Evolutionary conservation across 129 eudicot species (phyloP).

Genomic region (Centaurea solstitialis): DNA sequence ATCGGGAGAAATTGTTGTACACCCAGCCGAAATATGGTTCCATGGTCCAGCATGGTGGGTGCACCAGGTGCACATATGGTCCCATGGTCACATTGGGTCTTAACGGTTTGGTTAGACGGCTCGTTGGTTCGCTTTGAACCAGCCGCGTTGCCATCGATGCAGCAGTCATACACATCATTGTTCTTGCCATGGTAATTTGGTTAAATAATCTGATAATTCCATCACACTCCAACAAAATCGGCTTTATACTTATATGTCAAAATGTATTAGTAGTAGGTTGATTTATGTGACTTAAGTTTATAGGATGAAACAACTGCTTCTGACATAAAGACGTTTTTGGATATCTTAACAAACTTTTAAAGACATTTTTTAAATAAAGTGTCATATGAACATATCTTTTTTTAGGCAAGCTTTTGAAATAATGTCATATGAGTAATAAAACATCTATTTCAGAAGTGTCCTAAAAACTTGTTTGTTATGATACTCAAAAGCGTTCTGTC

Average conservation of each 20-base stretch:
- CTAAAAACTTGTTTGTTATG: neutral
- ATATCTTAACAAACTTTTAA: neutral
- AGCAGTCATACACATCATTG: conserved; percentile 9
- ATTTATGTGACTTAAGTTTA: neutral
- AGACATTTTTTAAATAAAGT: neutral
- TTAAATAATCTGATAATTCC: neutral
- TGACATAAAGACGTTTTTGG: neutral
- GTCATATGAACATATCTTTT: neutral
- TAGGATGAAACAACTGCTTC: neutral
- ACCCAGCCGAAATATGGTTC: neutral
- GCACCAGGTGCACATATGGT: neutral
- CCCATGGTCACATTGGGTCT: neutral
- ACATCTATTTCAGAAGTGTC: neutral
- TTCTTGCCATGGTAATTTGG: conserved; percentile 22
- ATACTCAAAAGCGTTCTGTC: neutral
- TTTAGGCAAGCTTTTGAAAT: neutral
- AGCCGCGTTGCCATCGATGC: conserved; percentile 3
- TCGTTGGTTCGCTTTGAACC: neutral
- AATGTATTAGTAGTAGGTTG: neutral
- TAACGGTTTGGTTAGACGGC: conserved; percentile 4
- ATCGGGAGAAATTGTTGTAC: neutral
- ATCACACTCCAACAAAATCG: neutral
- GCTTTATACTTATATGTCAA: neutral
- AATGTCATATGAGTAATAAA: neutral
- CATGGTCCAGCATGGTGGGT: conserved; percentile 22